Percentiles rank a stretch among this genome's conserved stretches.
Conservation (phyloP, 1,139 yeast species). For the Yamadazyma spencermartinsiae region DNA sequence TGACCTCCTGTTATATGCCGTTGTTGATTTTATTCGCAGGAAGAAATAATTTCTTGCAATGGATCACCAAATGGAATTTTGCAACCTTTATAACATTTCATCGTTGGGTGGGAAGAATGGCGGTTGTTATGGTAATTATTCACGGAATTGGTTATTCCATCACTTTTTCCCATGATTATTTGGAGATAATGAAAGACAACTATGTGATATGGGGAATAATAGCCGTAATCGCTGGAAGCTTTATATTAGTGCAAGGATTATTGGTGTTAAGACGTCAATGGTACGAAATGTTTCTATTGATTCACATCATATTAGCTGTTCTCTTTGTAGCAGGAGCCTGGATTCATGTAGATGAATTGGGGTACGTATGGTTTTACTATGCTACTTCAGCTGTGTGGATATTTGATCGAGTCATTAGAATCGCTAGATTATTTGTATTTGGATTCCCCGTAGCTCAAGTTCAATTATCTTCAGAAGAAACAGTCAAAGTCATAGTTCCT, state of each 20-base stretch:
- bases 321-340: slow-evolving; percentile 44
- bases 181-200: slow-evolving; percentile 16
- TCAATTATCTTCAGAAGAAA: slow-evolving; percentile 35
- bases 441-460: slow-evolving; percentile 42
- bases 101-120: slow-evolving; percentile 39
- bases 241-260: slow-evolving; percentile 39
- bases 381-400: slow-evolving; percentile 46
- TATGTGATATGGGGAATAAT: slow-evolving; percentile 34
- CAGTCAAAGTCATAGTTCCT: slow-evolving; percentile 41
- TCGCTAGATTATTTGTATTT: slow-evolving; percentile 32
- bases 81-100: slow-evolving; percentile 38
- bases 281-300: slow-evolving; percentile 44
- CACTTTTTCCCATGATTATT: slow-evolving; percentile 15
- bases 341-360: slow-evolving; percentile 41
- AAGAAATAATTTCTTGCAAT: slow-evolving; percentile 42
- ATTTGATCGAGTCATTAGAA: slow-evolving; percentile 41
- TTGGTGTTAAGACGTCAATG: slow-evolving; percentile 39
- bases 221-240: slow-evolving; percentile 28
- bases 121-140: slow-evolving; percentile 26
- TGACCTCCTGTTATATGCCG: slow-evolving; percentile 33
- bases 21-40: slow-evolving; percentile 44
- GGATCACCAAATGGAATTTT: slow-evolving; percentile 42
- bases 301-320: slow-evolving; percentile 44
- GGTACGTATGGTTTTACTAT: slow-evolving; percentile 40
- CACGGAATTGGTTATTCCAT: slow-evolving; percentile 44